Evolutionary conservation across 441 rosid species (phyloP), one percentile per base, ranked within the genome.

Genomic region (Francoa sonchifolia): DNA sequence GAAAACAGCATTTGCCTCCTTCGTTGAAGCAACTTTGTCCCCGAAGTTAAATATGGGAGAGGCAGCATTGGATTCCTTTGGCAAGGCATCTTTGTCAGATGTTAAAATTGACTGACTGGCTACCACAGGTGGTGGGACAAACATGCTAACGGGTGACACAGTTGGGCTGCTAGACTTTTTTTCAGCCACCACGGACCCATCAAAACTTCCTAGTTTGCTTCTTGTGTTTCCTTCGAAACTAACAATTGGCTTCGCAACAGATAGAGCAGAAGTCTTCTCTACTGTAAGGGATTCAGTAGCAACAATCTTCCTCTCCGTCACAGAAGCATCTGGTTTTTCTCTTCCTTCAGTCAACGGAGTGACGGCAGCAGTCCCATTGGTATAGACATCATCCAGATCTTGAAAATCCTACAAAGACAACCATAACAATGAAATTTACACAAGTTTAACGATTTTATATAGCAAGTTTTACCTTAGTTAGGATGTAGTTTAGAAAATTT

Each of bases 361-460:
- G 54, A 71, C 40, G 20, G 44, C 41, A 10, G 22, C 41, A n/a
- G n/a, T n/a, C 46, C 56, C 69, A 51, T 42, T 58, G 44, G 54
- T 21, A 51, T 45, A 11, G 31, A 48, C 67, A 36, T 77, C 89
- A 57, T 82, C 98, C 73, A 76, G 51, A 35, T 79, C 94, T 57
- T 81, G 35, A 55, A 51, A 61, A 61, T 84, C 90, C 98, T 89
- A 62, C 33, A 47, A 55, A 41, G 23, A 25, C 28, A 20, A 25
- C 17, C 45, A 38, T 6, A 15, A 26, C 5, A 16, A 37, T 11
- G 14, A 22, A 36, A 37, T 11, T 43, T 28, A 11, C 9, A n/a
- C n/a, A n/a, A n/a, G n/a, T n/a, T n/a, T n/a, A n/a, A n/a, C n/a
- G n/a, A n/a, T n/a, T n/a, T n/a, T n/a, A n/a, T n/a, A n/a, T n/a